Conservation (phyloP, 73 alveolate genomes). For the Diophrys sp. region DNA sequence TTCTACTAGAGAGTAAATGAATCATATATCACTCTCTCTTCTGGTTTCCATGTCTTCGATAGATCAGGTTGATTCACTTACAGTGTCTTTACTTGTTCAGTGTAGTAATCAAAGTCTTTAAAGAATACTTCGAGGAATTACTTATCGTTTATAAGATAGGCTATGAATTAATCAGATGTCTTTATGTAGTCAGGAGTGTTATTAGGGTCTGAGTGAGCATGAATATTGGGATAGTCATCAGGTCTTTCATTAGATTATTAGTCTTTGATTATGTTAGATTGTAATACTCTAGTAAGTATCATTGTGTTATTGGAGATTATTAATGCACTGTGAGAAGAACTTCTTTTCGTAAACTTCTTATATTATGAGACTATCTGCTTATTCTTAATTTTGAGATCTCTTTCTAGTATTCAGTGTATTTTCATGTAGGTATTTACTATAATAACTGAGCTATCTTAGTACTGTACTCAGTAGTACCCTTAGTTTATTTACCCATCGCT, state of each 20-base stretch:
- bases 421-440: slow-evolving; percentile 20
- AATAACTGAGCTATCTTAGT: slow-evolving; percentile 18
- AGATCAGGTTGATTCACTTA: slow-evolving; percentile 1
- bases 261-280: slow-evolving; percentile 22
- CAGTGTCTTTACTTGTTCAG: slow-evolving; percentile 6
- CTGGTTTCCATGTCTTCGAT: not conserved
- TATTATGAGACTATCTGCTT: too few species aligned
- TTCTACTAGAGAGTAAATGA: slow-evolving; percentile 39
- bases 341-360: not conserved
- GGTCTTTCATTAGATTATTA: too few species aligned
- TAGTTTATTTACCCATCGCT: slow-evolving; percentile 48
- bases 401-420: slow-evolving; percentile 2
- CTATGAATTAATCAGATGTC: slow-evolving; percentile 2
- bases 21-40: slow-evolving; percentile 29
- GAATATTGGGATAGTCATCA: too few species aligned
- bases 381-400: slow-evolving; percentile 18
- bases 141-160: slow-evolving; percentile 4
- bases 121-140: slow-evolving; percentile 16
- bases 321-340: not conserved
- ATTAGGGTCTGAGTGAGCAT: too few species aligned
- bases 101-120: slow-evolving; percentile 23
- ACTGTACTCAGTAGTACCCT: slow-evolving; percentile 6
- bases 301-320: slow-evolving; percentile 2
- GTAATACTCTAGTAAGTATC: slow-evolving; percentile 23
- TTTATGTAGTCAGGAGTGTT: slow-evolving; percentile 1